These are phyloP conservation scores for Aphanomyces stellatus DNA, from an alignment of 352 stramenopile genomes.

Conservation along the genomic window DNA sequence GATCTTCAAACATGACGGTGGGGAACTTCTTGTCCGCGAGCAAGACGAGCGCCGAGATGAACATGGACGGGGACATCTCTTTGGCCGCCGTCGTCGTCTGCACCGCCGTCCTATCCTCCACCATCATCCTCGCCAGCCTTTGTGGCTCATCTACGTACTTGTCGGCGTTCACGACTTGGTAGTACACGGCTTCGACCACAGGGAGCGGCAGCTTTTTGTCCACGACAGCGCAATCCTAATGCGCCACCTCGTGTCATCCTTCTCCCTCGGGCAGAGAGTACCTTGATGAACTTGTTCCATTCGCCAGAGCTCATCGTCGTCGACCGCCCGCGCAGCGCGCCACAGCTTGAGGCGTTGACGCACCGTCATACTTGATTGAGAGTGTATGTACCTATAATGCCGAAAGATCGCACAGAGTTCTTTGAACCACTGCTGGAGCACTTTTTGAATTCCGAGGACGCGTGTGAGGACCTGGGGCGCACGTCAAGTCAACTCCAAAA, in stretches of 20 bases:
- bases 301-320: constrained; percentile 61
- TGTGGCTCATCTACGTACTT: not conserved
- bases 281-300: constrained; percentile 67
- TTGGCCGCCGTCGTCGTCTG: not conserved
- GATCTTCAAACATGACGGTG: constrained; percentile 37
- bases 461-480: constrained; percentile 34
- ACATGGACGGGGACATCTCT: constrained; percentile 55
- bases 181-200: constrained; percentile 41
- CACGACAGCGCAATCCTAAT: constrained; percentile 38
- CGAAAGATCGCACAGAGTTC: constrained; percentile 79
- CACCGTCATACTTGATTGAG: not conserved
- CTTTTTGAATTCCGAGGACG: constrained; percentile 41
- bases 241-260: not conserved
- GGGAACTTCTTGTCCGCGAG: constrained; percentile 46
- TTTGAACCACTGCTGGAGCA: constrained; percentile 53
- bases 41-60: constrained; percentile 52
- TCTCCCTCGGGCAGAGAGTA: not conserved
- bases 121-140: not conserved
- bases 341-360: constrained; percentile 33
- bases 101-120: not conserved
- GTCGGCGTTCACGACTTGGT: not conserved
- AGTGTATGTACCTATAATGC: constrained; percentile 51
- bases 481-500: no score
- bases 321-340: constrained; percentile 47
- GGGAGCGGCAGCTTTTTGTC: constrained; percentile 37